Conservation (phyloP, 495 filamentous ascomycete species). For the Xylaria curta region DNA sequence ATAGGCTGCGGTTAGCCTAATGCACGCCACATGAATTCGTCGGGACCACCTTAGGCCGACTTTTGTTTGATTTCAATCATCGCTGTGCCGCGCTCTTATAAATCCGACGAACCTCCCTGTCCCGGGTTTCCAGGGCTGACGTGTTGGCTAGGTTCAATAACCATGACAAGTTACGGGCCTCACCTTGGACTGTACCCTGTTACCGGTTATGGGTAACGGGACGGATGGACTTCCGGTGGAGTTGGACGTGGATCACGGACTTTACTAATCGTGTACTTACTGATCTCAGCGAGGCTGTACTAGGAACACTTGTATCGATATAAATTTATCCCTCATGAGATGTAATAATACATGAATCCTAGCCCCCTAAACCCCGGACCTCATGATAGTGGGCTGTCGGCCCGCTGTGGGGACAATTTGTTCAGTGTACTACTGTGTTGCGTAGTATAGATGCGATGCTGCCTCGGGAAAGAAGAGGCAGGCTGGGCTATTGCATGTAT, state of each 20-base stretch:
- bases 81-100: not conserved
- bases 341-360: conserved; percentile 4
- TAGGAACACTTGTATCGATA: not conserved
- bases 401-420: conserved; percentile 23
- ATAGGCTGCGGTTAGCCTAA: not conserved
- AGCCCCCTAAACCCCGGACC: not conserved
- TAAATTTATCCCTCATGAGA: conserved; percentile 21
- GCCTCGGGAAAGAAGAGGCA: conserved; percentile 9
- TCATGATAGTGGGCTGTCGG: conserved; percentile 20
- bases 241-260: not conserved
- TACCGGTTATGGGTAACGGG: conserved; percentile 7
- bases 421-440: not conserved
- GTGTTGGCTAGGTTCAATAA: not conserved
- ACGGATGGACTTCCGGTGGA: conserved; percentile 6
- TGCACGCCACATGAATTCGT: conserved; percentile 26
- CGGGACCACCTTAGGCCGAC: not conserved
- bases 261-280: not conserved
- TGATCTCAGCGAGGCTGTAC: not conserved
- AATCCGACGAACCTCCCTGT: conserved; percentile 14
- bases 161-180: not conserved
- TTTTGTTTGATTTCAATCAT: not conserved
- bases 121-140: not conserved
- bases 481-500: not conserved
- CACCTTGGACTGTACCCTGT: not conserved
- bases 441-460: not conserved